Base-by-base conservation (phyloP, 169 alveolate genomes). In the Plasmodium gonderi region DNA sequence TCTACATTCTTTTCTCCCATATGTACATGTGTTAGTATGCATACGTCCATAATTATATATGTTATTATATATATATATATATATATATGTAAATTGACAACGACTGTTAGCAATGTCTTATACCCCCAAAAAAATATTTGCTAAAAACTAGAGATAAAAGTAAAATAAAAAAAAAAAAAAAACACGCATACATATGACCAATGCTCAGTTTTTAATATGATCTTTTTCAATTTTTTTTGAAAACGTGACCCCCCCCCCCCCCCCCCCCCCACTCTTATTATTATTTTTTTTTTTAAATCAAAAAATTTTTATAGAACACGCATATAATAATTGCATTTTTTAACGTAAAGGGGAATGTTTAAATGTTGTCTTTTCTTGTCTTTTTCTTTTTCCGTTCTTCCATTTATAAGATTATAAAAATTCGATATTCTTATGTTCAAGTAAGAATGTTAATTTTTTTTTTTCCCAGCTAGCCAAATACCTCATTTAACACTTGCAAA, bases 381-480 rank as follows among this genome's bases (percentile, higher is more conserved):
- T 29, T 74, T 74, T 74, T 74, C 26, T 74, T 29, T 74, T 74
- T 14, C 12, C 7, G 36, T 60, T 60, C 36, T 60, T 36, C 33
- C 81, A 17, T 74, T 42, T 33, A 14, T 74, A 40, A 26, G 49
- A 36, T 47, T 74, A 9, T 54, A 11, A 54, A 54, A 74, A 74
- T 33, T 74, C 33, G 81, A 20, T 74, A 40, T 29, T 74, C 26
- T 9, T 33, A 33, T 74, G 49, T 26, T 20, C 42, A 74, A 47
- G 36, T 74, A n/a, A 44, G 49, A 38, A 74, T 74, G 14, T 74
- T 74, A 17, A 17, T 72, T 72, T 72, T 72, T 72, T 74, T 74
- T 74, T 74, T 74, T 74, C 26, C 64, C 60, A 74, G 81, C 81
- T 74, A 74, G 81, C 81, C 81, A 74, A 60, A 74, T 17, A 74